Evolutionary conservation across 768 basidiomycete species (phyloP).

Genomic region (Cyclocybe aegerita): DNA sequence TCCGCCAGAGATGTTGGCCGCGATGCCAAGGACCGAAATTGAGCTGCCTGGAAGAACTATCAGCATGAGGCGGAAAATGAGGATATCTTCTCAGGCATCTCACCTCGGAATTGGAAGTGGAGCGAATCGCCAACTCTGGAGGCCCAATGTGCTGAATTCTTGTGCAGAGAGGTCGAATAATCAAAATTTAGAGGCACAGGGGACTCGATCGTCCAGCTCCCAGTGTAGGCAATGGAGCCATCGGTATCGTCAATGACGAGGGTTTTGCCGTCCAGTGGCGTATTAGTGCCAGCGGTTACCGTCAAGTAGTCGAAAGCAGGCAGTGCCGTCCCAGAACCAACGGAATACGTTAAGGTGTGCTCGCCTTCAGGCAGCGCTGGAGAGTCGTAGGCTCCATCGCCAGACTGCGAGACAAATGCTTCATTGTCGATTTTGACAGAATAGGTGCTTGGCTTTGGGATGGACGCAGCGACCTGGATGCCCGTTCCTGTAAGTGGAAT

Average conservation of each 20-base stretch:
- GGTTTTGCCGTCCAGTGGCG: constrained; percentile 30
- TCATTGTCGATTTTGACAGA: constrained; percentile 37
- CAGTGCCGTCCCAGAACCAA: constrained; percentile 19
- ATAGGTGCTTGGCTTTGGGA: constrained; percentile 24
- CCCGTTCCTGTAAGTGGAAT: constrained; percentile 26
- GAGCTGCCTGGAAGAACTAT: constrained; percentile 29
- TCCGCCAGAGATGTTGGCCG: constrained; percentile 23
- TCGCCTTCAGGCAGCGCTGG: constrained; percentile 30
- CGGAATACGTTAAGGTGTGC: constrained; percentile 36
- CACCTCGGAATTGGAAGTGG: constrained; percentile 35
- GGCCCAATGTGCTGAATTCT: constrained; percentile 35
- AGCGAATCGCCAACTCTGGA: constrained; percentile 33
- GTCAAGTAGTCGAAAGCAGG: constrained; percentile 41
- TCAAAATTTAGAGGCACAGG: constrained; percentile 18
- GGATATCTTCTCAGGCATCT: background rate
- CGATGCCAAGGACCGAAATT: constrained; percentile 34
- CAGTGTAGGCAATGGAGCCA: constrained; percentile 26
- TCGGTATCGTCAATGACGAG: constrained; percentile 39
- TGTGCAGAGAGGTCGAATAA: constrained; percentile 28
- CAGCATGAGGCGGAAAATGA: constrained; percentile 3
- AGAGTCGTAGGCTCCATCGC: constrained; percentile 30
- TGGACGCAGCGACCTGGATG: constrained; percentile 26
- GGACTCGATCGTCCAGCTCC: constrained; percentile 30
- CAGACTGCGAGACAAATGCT: constrained; percentile 27
- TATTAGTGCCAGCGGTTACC: constrained; percentile 34